phyloP scores from a whole-genome alignment of 2,329 filamentous ascomycete genomes.

The Exophiala spinifera region DNA sequence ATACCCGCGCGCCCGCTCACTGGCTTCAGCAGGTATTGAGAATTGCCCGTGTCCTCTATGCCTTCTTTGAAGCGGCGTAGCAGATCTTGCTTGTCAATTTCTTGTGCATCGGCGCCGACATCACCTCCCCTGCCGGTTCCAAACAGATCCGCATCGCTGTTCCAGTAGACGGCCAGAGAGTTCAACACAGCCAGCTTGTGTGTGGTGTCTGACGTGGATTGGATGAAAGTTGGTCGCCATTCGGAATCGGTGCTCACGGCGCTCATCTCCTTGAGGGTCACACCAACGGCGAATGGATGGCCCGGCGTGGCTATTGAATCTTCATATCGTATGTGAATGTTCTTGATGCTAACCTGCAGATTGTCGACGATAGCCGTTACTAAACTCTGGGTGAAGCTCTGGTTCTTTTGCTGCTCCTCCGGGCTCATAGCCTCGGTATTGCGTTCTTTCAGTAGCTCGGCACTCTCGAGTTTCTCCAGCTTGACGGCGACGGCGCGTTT shows the following conservation, averaged over 20 bases:
- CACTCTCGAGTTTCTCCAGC: slow-evolving; percentile 97
- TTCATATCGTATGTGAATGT: slow-evolving; percentile 97
- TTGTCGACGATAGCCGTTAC: slow-evolving; percentile 98
- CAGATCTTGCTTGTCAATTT: slow-evolving; percentile 70
- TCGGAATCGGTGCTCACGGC: slow-evolving; percentile 92
- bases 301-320: slow-evolving; percentile 93
- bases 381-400: slow-evolving; percentile 94
- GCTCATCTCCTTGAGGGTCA: slow-evolving; percentile 94
- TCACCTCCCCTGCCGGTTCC: slow-evolving; percentile 75
- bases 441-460: slow-evolving; percentile 87
- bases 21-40: slow-evolving; percentile 94
- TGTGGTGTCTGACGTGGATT: slow-evolving; percentile 75
- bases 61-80: slow-evolving; percentile 72
- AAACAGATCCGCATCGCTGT: slow-evolving; percentile 83
- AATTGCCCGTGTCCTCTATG: slow-evolving; percentile 71
- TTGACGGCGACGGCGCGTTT: slow-evolving; percentile 84
- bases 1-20: slow-evolving; percentile 94
- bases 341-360: slow-evolving; percentile 94
- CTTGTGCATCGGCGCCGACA: slow-evolving; percentile 55
- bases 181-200: slow-evolving; percentile 92
- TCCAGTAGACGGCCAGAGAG: slow-evolving; percentile 94
- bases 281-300: slow-evolving; percentile 87
- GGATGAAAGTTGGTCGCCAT: slow-evolving; percentile 95
- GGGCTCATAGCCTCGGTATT: slow-evolving; percentile 89
- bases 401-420: slow-evolving; percentile 95